A percentile compares a stretch with the other conserved stretches of the same genome.
These are phyloP conservation scores for Ophiostoma tasmaniense DNA, from an alignment of 2,329 filamentous ascomycete species.

Conservation along the genomic window DNA sequence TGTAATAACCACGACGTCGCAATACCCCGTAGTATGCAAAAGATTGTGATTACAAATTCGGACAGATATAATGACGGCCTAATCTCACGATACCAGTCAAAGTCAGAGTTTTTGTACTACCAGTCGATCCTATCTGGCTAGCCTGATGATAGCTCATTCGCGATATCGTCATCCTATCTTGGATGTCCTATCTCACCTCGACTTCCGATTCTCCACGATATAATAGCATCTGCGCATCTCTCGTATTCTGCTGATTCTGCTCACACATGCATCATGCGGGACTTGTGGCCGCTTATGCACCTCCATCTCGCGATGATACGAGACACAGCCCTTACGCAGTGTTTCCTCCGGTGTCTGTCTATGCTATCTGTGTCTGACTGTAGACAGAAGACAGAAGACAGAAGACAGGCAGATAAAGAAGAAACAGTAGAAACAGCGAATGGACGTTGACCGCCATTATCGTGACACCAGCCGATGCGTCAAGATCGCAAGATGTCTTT, in stretches of 20 bases:
- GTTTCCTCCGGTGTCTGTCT: background rate
- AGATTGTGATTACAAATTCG: no score
- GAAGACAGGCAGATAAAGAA: no score
- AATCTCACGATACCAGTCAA: background rate
- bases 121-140: background rate
- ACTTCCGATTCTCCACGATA: no score
- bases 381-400: background rate
- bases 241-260: background rate
- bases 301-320: background rate
- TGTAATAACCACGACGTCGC: background rate
- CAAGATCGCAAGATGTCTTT: background rate
- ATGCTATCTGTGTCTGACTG: background rate
- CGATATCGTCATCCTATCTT: background rate
- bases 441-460: background rate
- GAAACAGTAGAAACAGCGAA: no score
- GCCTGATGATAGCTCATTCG: background rate
- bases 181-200: background rate
- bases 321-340: background rate
- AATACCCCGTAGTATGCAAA: background rate
- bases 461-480: background rate
- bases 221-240: no score
- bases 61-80: no score
- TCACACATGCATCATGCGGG: constrained; percentile 2
- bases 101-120: no score
- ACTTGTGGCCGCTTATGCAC: constrained; percentile 4